Evolutionary conservation across 2,329 filamentous ascomycete species (phyloP), one percentile per base, ranked within the genome.

Genomic region (Fusarium mundagurra): DNA sequence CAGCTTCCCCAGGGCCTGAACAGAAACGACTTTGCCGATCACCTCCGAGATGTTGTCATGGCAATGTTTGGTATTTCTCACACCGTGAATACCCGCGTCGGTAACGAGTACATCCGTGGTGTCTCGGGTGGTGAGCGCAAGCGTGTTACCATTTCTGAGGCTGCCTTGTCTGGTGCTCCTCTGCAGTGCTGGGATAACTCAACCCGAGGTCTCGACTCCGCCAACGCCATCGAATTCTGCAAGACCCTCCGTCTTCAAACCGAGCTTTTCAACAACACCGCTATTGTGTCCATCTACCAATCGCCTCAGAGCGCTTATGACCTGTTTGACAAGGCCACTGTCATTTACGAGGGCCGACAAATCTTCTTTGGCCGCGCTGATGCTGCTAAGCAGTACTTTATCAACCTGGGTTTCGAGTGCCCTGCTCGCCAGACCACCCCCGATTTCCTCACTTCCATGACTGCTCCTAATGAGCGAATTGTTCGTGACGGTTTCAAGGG

Each of bases 211-310:
- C 85, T 94, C 38, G 92, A 94, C 82, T 92, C 89, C 38, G 92
- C 92, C 82, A 94, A 94, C 81, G 92, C 92, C 60, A 88, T 94
- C 68, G 92, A 94, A 81, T 94, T 94, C 80, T 91, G 89, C 82
- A 92, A 90, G 83, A 94, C 91, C 2, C 85, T 94, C 14, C 89
- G 91, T 43, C 85, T 92, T 58, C 88, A 91, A 79, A 90, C 91
- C 3, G 91, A 94, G 77, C 86, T 94, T 38, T 92, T 91, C 69
- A 87, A 87, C 69, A 90, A 84, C 79, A 92, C 92, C 6, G 90
- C 91, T 33, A 88, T 88, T 69, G 92, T 94, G 39, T 92, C 92
- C 72, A 94, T 94, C 81, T 94, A 94, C 82, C 92, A 94, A 81
- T 89, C 92, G 8, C 88, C 89, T 1, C 89, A 91, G 80, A 85